A percentile compares a stretch with the other conserved stretches of the same genome.
Conservation (phyloP, 2,329 filamentous ascomycete species). For the Hypoxylon sp. region DNA sequence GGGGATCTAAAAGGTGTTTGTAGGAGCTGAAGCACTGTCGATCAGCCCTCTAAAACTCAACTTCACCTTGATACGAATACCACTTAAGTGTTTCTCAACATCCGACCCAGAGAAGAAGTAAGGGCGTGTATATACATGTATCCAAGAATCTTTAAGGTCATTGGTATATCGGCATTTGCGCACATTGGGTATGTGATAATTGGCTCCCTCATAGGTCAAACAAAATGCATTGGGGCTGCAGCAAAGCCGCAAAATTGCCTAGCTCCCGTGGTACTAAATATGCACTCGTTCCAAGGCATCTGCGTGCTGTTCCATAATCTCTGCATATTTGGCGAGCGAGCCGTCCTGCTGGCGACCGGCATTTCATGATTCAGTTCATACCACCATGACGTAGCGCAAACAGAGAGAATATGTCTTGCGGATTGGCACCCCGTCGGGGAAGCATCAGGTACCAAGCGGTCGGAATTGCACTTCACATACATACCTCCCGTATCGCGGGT, state of each 20-base stretch:
- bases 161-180: too few relatives aligned
- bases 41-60: not conserved
- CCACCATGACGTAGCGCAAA: constrained; percentile 29
- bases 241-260: constrained; percentile 8
- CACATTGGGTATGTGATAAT: too few relatives aligned
- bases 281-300: constrained; percentile 17
- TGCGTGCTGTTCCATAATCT: constrained; percentile 12
- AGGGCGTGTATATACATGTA: too few relatives aligned
- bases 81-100: too few relatives aligned
- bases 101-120: too few relatives aligned
- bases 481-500: constrained; percentile 4
- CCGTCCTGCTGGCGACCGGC: constrained; percentile 6
- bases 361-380: constrained; percentile 10
- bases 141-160: too few relatives aligned
- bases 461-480: constrained; percentile 6
- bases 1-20: too few relatives aligned
- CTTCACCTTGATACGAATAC: not conserved
- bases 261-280: too few relatives aligned
- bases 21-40: not conserved
- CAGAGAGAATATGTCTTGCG: constrained; percentile 2
- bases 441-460: constrained; percentile 13
- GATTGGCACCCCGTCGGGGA: constrained; percentile 5
- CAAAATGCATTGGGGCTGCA: constrained; percentile 5
- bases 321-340: constrained; percentile 2
- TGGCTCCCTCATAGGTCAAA: too few relatives aligned